Conservation (phyloP, 176 grass and related monocot genomes). For the Lolium rigidum region DNA sequence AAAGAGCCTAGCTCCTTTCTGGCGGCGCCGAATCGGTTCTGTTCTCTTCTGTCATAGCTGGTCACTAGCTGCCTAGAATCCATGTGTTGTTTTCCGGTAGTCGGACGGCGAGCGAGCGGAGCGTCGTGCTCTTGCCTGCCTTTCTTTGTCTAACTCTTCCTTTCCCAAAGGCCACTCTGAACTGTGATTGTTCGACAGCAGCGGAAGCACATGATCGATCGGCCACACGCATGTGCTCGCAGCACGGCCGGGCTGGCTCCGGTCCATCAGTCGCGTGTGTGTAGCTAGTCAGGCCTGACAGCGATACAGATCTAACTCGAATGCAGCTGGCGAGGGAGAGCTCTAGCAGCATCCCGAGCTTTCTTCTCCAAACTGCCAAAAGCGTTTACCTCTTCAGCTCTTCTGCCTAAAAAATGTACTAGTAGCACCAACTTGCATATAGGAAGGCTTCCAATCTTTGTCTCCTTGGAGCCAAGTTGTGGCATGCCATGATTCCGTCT, state of each 20-base stretch:
- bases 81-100: neutral
- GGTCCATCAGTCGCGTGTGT: neutral
- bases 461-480: neutral
- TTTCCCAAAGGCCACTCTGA: neutral
- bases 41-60: too few relatives aligned
- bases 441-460: too few relatives aligned
- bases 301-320: constrained; percentile 33
- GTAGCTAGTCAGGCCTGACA: neutral
- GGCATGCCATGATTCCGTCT: neutral
- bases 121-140: neutral
- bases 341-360: too few relatives aligned
- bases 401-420: too few relatives aligned
- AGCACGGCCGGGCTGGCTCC: too few relatives aligned
- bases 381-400: too few relatives aligned
- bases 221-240: neutral
- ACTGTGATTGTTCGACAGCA: neutral
- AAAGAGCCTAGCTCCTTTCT: neutral
- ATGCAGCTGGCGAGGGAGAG: too few relatives aligned
- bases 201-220: neutral
- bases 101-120: neutral
- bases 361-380: too few relatives aligned
- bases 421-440: too few relatives aligned
- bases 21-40: neutral
- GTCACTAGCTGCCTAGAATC: neutral
- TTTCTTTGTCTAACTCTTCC: neutral